Conservation (phyloP, 805 yeast species). For the Metschnikowia shivogae region DNA sequence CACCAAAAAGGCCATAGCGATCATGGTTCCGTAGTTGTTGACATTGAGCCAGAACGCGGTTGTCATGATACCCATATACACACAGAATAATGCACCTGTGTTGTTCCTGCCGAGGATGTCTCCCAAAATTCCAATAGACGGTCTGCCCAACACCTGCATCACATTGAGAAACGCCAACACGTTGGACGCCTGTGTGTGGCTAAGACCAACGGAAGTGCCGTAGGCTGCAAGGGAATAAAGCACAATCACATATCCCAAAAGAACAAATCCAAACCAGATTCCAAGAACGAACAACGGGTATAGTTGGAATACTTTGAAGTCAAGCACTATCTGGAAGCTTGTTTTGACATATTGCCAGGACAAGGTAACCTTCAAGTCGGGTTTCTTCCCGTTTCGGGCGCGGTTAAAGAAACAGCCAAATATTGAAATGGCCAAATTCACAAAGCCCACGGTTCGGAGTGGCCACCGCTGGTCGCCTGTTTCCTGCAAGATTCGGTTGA, state of each 20-base stretch:
- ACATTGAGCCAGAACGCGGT: constrained; percentile 40
- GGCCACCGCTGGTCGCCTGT: constrained; percentile 46
- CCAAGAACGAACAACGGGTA: constrained; percentile 23
- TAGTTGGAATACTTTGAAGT: constrained; percentile 23
- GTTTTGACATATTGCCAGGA: constrained; percentile 17
- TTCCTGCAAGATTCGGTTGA: constrained; percentile 34
- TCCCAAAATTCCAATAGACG: constrained; percentile 44
- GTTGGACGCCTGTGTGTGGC: constrained; percentile 27
- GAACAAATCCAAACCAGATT: constrained; percentile 34
- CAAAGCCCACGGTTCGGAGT: constrained; percentile 35
- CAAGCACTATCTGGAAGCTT: constrained; percentile 34
- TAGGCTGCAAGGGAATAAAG: constrained; percentile 38
- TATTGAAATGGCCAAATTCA: constrained; percentile 27
- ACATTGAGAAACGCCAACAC: constrained; percentile 38
- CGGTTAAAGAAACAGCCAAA: constrained; percentile 41
- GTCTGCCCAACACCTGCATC: constrained; percentile 47
- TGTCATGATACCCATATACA: constrained; percentile 22
- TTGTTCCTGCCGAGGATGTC: constrained; percentile 48
- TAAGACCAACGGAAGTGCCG: constrained; percentile 43
- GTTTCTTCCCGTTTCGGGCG: constrained; percentile 38
- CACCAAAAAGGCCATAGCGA: constrained; percentile 26
- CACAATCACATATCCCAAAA: constrained; percentile 35
- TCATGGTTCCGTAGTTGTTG: constrained; percentile 25
- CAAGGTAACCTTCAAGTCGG: constrained; percentile 22
- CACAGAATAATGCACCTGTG: constrained; percentile 20